Evolutionary conservation across 2,329 filamentous ascomycete genomes (phyloP).

Genomic region (Bimuria novae-zelandiae): DNA sequence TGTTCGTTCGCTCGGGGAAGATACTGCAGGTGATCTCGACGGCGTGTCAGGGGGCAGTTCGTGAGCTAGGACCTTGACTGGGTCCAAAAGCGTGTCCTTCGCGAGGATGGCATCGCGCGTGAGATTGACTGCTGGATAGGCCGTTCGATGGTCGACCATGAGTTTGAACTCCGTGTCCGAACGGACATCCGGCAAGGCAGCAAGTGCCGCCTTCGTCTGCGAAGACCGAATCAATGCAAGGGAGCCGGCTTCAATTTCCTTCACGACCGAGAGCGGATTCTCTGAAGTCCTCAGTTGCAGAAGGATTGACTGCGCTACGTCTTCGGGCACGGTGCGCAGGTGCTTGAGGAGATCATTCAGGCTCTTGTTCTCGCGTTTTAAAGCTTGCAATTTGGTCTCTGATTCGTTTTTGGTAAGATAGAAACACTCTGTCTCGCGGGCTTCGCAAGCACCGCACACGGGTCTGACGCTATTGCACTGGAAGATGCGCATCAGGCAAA

Average conservation of each 20-base stretch:
- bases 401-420: slow-evolving; percentile 9
- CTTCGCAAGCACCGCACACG: slow-evolving; percentile 5
- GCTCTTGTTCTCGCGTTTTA: slow-evolving; percentile 7
- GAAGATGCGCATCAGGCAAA: slow-evolving; percentile 1
- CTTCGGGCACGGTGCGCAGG: not conserved
- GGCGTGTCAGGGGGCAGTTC: not conserved
- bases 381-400: slow-evolving; percentile 6
- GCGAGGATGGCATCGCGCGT: not conserved
- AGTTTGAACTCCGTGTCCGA: slow-evolving; percentile 4
- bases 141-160: slow-evolving; percentile 2
- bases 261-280: slow-evolving; percentile 1
- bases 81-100: not conserved
- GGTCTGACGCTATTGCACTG: slow-evolving; percentile 8
- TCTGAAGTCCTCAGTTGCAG: not conserved
- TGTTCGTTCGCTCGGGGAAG: not conserved
- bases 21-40: not conserved
- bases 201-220: slow-evolving; percentile 1
- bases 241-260: slow-evolving; percentile 1
- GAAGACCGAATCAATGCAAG: not conserved
- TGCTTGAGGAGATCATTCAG: slow-evolving; percentile 4
- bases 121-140: slow-evolving; percentile 6
- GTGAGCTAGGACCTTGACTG: not conserved
- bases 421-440: slow-evolving; percentile 5
- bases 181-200: not conserved
- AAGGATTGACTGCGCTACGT: slow-evolving; percentile 1